Evolutionary conservation across 139 green algal species (phyloP), one percentile per base, ranked within the genome.

Genomic region (Volvox reticuliferus): DNA sequence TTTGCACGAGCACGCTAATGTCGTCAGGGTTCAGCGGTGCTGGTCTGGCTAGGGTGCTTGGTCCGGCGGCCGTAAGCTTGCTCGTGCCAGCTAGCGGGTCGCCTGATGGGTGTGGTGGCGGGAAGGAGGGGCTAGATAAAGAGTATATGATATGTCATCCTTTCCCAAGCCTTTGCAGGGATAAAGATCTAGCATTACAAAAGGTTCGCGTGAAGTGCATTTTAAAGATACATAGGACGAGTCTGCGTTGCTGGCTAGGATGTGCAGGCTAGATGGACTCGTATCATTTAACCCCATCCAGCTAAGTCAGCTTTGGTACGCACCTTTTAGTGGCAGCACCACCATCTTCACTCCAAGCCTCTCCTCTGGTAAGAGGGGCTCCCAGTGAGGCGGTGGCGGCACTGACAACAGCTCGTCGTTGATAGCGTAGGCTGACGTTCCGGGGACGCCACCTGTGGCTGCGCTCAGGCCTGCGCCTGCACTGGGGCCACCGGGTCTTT

Each of bases 321-420:
- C 44, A 76, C 86, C 86, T 9, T 33, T 28, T 36, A 91, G 77
- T 28, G 88, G 88, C 28, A 91, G 79, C 88, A 71, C 79, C 79
- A 91, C 88, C 22, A 87, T 50, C 77, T 81, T 91, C 26, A 81
- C 86, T 0, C 32, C 22, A n/a, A 44, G 32, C 16, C 73, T 33
- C 50, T 65, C 86, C 18, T 20, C 55, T 21, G 33, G 6, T 12
- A 26, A 32, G 73, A 90, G 67, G 24, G 86, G 75, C n/a, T 90
- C 73, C 86, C 86, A 90, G 86, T 90, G 20, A 0, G 86, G 20
- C 30, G 86, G 86, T 30, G 26, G 86, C 20, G 86, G n/a, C 13
- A 26, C 86, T 9, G 55, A 63, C 75, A 84, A 35, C 30, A 78
- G 32, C 73, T 77, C 18, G 55, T 77, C 55, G 22, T n/a, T 30